Conservation (phyloP, 2,329 filamentous ascomycete species). For the Talaromyces piceae region DNA sequence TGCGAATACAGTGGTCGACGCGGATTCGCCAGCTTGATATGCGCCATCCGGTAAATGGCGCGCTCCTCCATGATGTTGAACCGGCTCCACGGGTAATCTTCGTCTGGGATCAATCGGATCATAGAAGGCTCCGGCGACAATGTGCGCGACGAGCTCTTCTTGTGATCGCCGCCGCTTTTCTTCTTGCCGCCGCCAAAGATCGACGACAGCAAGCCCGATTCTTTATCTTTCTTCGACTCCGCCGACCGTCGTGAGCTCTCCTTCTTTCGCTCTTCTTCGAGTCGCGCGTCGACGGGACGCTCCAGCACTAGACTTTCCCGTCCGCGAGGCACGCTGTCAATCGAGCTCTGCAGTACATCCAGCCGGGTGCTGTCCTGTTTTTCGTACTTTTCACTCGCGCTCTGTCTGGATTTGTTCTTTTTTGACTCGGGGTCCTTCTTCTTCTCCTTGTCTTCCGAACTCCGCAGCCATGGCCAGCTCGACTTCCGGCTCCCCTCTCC, state of each 20-base stretch:
- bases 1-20: conserved; percentile 86
- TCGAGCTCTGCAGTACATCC: conserved; percentile 80
- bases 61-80: conserved; percentile 94
- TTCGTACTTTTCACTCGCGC: conserved; percentile 53
- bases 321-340: conserved; percentile 56
- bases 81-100: conserved; percentile 93
- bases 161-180: conserved; percentile 64
- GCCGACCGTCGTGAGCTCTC: conserved; percentile 67
- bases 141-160: conserved; percentile 65
- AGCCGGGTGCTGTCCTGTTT: conserved; percentile 77
- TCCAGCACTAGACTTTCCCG: conserved; percentile 81
- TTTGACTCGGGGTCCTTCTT: conserved; percentile 55
- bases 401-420: conserved; percentile 44
- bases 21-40: conserved; percentile 98
- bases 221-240: conserved; percentile 77
- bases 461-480: conserved; percentile 69
- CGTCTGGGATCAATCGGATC: conserved; percentile 68
- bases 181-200: conserved; percentile 89
- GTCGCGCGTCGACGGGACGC: conserved; percentile 60
- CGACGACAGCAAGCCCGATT: conserved; percentile 78
- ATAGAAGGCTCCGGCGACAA: conserved; percentile 74
- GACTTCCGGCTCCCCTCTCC: conserved; percentile 67
- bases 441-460: conserved; percentile 62
- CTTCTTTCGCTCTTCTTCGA: conserved; percentile 65
- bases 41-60: conserved; percentile 96